Base-by-base conservation (phyloP, 345 rosid genomes). In the Eucalyptus curtisii region DNA sequence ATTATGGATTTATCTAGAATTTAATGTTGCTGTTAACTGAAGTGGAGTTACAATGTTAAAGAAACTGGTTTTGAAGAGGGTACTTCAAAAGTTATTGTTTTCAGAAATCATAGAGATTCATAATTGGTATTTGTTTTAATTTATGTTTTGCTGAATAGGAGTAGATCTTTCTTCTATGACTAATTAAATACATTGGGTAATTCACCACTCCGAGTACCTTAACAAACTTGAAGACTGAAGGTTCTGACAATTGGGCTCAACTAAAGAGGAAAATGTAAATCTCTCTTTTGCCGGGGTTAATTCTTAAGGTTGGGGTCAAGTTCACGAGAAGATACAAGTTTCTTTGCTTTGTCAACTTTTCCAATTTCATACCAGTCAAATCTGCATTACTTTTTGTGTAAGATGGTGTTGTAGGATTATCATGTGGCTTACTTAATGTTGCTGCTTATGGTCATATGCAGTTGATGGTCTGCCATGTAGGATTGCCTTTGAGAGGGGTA, bases 401-500 rank as follows among this genome's bases (percentile, higher is more conserved):
- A 66, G 79, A 76, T 10, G 47, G 6, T 76, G 27, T 71, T 37
- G 82, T 76, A 40, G 14, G 82, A 55, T 84, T 33, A 52, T 87
- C 37, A 84, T 85, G 89, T 64, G 81, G 85, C 64, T 89, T 84
- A 64, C 86, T 89, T 84, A 86, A 68, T 88, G 88, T 79, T 88
- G 89, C 90, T 88, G 91, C 45, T 92, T 87, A 53, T 86, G 87
- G 85, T 88, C 49, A 42, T 93, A 47, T 86, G 88, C 96, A 98
- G 99, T 93, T 92, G 97, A 94, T 94, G 95, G 98, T 27, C 91
- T 98, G 91, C 95, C 97, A 48, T 97, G 99, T 91, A 92, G 98
- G 92, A 95, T 97, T 91, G 97, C 99, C 89, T 98, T 98, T 89
- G 99, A 97, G 92, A 95, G 96, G 94, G 99, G 97, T 80, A 97